Evolutionary conservation across 148 eudicot species (phyloP).

Genomic region (Nepenthes gracilis): DNA sequence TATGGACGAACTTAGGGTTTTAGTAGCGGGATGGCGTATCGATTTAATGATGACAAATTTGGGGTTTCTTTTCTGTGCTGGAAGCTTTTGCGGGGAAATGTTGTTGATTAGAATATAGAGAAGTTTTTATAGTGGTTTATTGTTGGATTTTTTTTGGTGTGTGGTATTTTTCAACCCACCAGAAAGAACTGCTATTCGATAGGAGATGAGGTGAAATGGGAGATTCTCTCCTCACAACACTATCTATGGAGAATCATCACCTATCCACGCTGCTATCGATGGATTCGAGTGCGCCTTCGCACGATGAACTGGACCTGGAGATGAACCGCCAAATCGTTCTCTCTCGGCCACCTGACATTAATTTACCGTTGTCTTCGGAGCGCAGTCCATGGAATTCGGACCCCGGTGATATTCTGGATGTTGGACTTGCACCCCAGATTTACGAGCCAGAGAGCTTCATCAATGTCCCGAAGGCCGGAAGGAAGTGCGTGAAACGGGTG

Average conservation of each 20-base stretch:
- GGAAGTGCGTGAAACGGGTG: slow-evolving; percentile 54
- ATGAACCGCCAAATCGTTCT: slow-evolving; percentile 48
- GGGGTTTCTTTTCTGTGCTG: neutral
- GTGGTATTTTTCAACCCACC: slow-evolving; percentile 4
- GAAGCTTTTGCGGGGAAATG: neutral
- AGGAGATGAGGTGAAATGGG: slow-evolving; percentile 8
- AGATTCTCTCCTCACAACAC: slow-evolving; percentile 18
- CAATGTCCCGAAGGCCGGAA: slow-evolving; percentile 31
- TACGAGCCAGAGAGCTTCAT: slow-evolving; percentile 39
- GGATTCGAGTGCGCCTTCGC: slow-evolving; percentile 69
- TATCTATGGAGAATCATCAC: slow-evolving; percentile 51
- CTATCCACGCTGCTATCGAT: slow-evolving; percentile 58
- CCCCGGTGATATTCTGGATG: slow-evolving; percentile 41
- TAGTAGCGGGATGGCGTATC: neutral
- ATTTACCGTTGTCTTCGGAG: slow-evolving; percentile 45
- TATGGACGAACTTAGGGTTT: neutral
- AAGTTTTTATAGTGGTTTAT: neutral
- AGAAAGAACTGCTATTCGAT: slow-evolving; percentile 3
- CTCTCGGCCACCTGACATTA: slow-evolving; percentile 51
- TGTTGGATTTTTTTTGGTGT: neutral
- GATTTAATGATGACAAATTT: neutral
- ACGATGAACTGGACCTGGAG: slow-evolving; percentile 53
- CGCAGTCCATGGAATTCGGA: slow-evolving; percentile 50
- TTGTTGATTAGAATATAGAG: neutral
- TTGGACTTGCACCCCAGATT: slow-evolving; percentile 43